phyloP scores from a whole-genome alignment of 768 basidiomycete species.

The Lactarius deliciosus region DNA sequence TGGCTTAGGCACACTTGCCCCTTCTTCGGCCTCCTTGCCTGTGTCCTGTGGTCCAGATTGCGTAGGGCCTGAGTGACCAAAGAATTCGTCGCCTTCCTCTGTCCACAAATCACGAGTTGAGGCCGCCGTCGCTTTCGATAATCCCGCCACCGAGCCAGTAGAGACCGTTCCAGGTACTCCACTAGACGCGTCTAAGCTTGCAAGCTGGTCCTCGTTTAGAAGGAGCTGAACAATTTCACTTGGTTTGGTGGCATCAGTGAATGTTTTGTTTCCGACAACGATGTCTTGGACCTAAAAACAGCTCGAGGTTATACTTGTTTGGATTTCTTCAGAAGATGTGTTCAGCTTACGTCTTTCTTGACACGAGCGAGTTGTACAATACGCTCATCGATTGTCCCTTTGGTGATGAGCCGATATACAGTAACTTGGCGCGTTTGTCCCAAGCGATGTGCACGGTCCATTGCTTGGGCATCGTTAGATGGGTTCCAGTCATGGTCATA shows the following conservation, averaged over 20 bases:
- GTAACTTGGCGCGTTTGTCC: constrained; percentile 98
- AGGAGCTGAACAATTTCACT: constrained; percentile 96
- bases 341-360: constrained; percentile 82
- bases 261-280: constrained; percentile 95
- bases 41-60: constrained; percentile 30
- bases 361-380: constrained; percentile 95
- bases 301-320: constrained; percentile 9
- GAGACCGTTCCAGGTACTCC: constrained; percentile 39
- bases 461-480: constrained; percentile 95
- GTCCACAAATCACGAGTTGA: constrained; percentile 71
- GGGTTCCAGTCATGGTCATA: constrained; percentile 98
- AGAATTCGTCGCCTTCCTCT: constrained; percentile 86
- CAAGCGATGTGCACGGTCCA: constrained; percentile 96
- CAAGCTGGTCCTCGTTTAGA: constrained; percentile 92
- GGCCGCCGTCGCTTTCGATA: constrained; percentile 39
- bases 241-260: constrained; percentile 89
- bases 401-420: constrained; percentile 91
- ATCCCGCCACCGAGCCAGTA: constrained; percentile 39
- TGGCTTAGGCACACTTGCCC: constrained; percentile 31
- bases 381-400: constrained; percentile 93
- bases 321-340: constrained; percentile 18
- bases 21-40: constrained; percentile 32
- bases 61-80: constrained; percentile 52
- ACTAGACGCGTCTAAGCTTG: constrained; percentile 55
- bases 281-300: constrained; percentile 90